Base-by-base conservation (phyloP, 345 rosid genomes). In the Moringa oleifera region DNA sequence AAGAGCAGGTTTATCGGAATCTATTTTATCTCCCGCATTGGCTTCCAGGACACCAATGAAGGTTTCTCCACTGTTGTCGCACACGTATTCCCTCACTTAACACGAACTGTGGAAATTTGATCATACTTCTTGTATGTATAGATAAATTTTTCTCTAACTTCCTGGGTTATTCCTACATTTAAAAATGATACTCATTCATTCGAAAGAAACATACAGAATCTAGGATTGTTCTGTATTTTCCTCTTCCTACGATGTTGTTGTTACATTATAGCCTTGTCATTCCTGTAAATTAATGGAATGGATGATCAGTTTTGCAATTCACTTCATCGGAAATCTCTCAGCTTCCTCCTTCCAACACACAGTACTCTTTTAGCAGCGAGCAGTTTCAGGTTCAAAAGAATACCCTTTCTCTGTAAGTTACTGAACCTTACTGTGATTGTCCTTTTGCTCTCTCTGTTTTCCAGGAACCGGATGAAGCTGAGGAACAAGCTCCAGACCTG, bases 41-140 rank as follows among this genome's bases (percentile, higher is more conserved):
- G 47, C 47, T 11, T 41, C 47, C 17, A 1, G 12, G 47, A 11
- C 37, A 33, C n/a, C n/a, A n/a, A n/a, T n/a, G n/a, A 33, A 33
- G 6, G 6, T 11, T 5, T 33, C 53, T 17, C 25, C 33, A 20
- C 23, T 57, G 6, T 51, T 25, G 18, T 49, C 5, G 53, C 25
- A 23, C 66, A 36, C 18, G 59, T 41, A 33, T 58, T 25, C 13
- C 20, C 47, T 41, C 47, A 1, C 47, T 15, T 41, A n/a, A 28
- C 47, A 5, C 47, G 16, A 5, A 11, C 31, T 45, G 58, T 8
- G 65, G 71, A 28, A 50, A 49, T 58, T 23, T 45, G 58, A 70
- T 65, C 71, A 63, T 58, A 36, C 20, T 55, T 54, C 53, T 16
- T 36, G 15, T 71, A 73, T 79, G 57, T 20, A 74, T 70, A 64